Evolutionary conservation across 2,329 filamentous ascomycete species (phyloP).

Genomic region (Clarireedia homoeocarpa): DNA sequence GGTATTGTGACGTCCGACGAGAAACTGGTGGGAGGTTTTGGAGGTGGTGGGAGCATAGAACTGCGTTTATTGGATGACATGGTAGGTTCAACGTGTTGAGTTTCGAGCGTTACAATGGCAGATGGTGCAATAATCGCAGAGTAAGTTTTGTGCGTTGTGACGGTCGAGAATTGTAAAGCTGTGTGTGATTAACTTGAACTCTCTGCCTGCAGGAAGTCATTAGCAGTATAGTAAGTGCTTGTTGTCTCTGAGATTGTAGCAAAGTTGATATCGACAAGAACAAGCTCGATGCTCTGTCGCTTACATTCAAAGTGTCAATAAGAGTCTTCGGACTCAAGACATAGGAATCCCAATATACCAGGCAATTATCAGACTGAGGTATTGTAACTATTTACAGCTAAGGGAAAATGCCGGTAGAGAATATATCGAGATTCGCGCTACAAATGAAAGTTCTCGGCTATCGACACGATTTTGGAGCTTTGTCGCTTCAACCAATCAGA

Average conservation of each 20-base stretch:
- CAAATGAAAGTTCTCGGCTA: constrained; percentile 8
- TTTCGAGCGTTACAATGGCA: neutral
- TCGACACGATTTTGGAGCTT: constrained; percentile 6
- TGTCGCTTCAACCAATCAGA: constrained; percentile 6
- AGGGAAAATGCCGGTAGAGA: neutral
- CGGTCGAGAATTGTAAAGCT: neutral
- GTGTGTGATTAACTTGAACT: neutral
- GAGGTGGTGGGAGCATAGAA: constrained; percentile 44
- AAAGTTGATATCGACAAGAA: constrained; percentile 11
- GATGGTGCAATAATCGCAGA: neutral
- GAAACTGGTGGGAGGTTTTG: constrained; percentile 54
- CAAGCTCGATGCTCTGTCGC: constrained; percentile 15
- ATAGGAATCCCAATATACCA: neutral
- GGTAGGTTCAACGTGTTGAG: constrained; percentile 1
- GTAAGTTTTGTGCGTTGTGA: neutral
- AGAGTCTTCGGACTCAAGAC: neutral
- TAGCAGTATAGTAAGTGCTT: constrained; percentile 11
- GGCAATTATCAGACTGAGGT: neutral
- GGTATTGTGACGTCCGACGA: constrained; percentile 53
- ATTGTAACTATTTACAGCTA: neutral
- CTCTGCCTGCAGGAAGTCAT: constrained; percentile 2
- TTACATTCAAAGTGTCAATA: constrained; percentile 11
- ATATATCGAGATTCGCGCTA: neutral
- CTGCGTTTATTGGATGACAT: constrained; percentile 31
- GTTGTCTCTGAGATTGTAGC: neutral